Evolutionary conservation across 129 eudicot genomes (phyloP), one percentile per base, ranked within the genome.

Genomic region (Arctium minus): DNA sequence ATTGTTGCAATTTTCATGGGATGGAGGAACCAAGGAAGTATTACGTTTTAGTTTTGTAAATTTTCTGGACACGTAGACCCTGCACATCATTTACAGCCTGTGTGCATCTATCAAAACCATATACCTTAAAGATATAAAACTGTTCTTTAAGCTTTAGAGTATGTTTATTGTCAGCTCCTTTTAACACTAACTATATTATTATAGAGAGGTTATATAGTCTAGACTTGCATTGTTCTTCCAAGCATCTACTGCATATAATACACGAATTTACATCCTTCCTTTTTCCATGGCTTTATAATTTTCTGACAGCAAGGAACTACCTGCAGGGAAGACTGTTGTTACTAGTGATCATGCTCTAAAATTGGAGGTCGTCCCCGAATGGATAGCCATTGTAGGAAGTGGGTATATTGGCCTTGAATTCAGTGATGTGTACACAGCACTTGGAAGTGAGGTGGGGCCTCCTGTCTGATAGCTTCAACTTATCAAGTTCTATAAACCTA

Each of bases 381-480:
- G 94, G 97, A 86, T 92, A 80, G 97, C 93, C 79, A 90, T 90
- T 35, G 93, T 92, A 62, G 94, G 93, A 84, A 92, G 97, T 87
- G 97, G 92, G 9, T 92, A 90, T 44, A 90, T 90, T 78, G 97
- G 94, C 67, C 98, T 94, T 79, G 98, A 94, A 76, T 94, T 92
- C 81, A 94, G 97, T 72, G 98, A 94, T 83, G 98, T 94, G 79
- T 94, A 94, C 89, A 94, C 98, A 29, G 97, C 98, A 65, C 98
- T 94, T 80, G 98, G 98, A 67, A 92, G 98, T 79, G 98, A 94
- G 98, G 98, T 94, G 80, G 38, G 82, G n/a, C 79, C 10, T 32
- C 73, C 69, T 33, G 10, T 78, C 78, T 70, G 17, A 31, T 8
- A 67, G 36, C 75, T 64, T 85, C 29, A 80, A 33, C 71, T 80